A percentile compares a stretch with the other conserved stretches of the same genome.
Conservation (phyloP, 2,329 filamentous ascomycete species). For the Botrytis porri region DNA sequence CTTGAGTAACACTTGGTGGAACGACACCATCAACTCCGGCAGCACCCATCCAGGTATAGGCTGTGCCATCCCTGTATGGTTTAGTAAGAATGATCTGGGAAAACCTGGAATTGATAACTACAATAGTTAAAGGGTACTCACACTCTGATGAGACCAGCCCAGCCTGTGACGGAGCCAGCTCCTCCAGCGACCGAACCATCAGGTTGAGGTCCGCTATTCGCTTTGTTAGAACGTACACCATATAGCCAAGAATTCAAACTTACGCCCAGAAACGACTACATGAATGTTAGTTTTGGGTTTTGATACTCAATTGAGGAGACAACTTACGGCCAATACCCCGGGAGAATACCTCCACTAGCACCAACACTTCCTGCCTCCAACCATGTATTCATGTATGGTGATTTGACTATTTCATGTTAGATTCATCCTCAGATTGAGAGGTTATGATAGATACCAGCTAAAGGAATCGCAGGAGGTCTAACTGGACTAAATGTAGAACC, state of each 20-base stretch:
- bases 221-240: not conserved
- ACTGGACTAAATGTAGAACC: constrained; percentile 60
- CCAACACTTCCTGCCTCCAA: constrained; percentile 59
- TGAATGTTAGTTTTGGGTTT: constrained; percentile 20
- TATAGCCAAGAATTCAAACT: constrained; percentile 4
- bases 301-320: not conserved
- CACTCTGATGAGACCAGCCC: constrained; percentile 69
- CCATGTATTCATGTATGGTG: constrained; percentile 76
- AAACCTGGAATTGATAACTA: not conserved
- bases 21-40: constrained; percentile 42
- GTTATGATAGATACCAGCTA: constrained; percentile 49
- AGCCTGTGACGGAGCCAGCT: constrained; percentile 57
- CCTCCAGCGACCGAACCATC: constrained; percentile 25
- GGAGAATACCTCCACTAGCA: constrained; percentile 62
- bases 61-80: constrained; percentile 48
- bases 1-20: constrained; percentile 55
- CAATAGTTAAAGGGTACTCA: not conserved
- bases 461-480: constrained; percentile 64
- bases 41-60: constrained; percentile 67
- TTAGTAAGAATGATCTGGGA: not conserved
- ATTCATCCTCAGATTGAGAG: not conserved
- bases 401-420: constrained; percentile 47
- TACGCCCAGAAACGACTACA: constrained; percentile 36
- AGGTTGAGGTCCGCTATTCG: constrained; percentile 31
- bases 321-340: constrained; percentile 46